Percentiles rank a stretch among this genome's conserved stretches.
phyloP scores from a whole-genome alignment of 2,329 filamentous ascomycete genomes.

The Cladosporium sp. region DNA sequence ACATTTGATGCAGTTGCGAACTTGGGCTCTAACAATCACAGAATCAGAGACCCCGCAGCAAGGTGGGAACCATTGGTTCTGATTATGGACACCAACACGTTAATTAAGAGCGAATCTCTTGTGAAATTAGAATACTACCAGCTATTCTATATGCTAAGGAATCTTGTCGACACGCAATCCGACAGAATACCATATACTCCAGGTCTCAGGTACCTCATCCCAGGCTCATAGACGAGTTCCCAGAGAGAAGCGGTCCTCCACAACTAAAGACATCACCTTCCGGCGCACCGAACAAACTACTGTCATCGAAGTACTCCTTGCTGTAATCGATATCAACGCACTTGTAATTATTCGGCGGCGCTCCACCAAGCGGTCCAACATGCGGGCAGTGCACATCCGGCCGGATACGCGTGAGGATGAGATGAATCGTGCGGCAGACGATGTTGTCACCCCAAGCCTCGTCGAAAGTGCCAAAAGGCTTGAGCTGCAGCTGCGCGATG shows the following conservation, averaged over 20 bases:
- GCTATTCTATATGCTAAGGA: neutral
- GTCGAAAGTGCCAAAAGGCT: conserved; percentile 44
- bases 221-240: neutral
- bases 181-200: neutral
- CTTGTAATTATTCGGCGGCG: conserved; percentile 25
- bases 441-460: conserved; percentile 49
- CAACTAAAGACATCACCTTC: neutral
- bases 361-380: conserved; percentile 32
- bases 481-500: conserved; percentile 34
- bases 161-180: neutral
- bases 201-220: neutral
- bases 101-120: neutral
- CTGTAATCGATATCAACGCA: conserved; percentile 33
- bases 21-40: no score
- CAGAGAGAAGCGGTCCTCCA: neutral
- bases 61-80: neutral
- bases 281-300: conserved; percentile 22
- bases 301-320: conserved; percentile 32
- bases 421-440: conserved; percentile 45
- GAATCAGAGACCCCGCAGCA: neutral
- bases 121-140: neutral
- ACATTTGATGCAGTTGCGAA: no score
- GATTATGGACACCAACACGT: neutral
- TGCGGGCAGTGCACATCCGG: conserved; percentile 35
- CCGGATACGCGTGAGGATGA: conserved; percentile 37